Percentiles rank a stretch among this genome's conserved stretches.
Conservation (phyloP, 2,329 filamentous ascomycete genomes). For the Cephalotrichum gorgonifer region DNA sequence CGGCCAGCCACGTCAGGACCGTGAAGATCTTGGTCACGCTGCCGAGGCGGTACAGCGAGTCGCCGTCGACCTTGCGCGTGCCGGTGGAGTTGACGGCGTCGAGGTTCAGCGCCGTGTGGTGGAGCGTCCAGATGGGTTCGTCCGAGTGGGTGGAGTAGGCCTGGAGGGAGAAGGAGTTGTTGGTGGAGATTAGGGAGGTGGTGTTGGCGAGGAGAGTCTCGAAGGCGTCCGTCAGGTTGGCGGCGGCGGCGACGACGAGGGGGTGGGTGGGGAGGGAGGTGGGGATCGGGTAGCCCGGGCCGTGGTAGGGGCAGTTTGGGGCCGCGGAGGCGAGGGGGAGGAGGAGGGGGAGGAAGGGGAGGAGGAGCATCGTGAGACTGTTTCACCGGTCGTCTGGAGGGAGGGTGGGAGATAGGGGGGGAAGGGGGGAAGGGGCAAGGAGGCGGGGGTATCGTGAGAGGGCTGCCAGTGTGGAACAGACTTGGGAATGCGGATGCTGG, state of each 20-base stretch:
- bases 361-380: not conserved
- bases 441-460: too few species aligned
- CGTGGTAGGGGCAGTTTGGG: conserved; percentile 8
- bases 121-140: conserved; percentile 14
- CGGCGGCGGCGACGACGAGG: conserved; percentile 6
- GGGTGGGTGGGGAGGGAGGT: conserved; percentile 7
- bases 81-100: conserved; percentile 8
- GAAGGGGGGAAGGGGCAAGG: too few species aligned
- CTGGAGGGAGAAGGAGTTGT: conserved; percentile 16
- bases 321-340: not conserved
- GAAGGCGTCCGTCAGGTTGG: conserved; percentile 5
- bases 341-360: not conserved
- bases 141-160: conserved; percentile 14
- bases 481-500: too few species aligned
- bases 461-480: too few species aligned
- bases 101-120: conserved; percentile 12
- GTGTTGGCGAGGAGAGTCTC: conserved; percentile 1
- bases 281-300: conserved; percentile 7
- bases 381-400: not conserved
- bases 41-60: conserved; percentile 27
- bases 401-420: not conserved
- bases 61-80: conserved; percentile 14
- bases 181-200: conserved; percentile 8
- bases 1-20: conserved; percentile 27
- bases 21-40: conserved; percentile 35